phyloP scores from a whole-genome alignment of 1,284 basidiomycete species.

The Malassezia obtusa region DNA sequence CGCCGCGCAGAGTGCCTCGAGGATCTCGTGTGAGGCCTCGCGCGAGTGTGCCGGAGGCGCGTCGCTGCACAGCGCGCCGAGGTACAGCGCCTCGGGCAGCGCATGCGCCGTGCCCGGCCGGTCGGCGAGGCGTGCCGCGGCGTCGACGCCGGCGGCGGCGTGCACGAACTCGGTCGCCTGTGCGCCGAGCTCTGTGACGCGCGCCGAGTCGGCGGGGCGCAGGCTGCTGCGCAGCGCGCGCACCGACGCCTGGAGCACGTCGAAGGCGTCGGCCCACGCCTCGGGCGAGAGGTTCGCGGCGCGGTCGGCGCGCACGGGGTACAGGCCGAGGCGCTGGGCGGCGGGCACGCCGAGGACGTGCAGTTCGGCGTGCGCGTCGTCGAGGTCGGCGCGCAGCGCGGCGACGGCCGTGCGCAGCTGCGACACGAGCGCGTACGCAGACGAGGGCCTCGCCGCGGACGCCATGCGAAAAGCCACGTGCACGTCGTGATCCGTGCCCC shows the following conservation, averaged over 20 bases:
- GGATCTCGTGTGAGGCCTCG: not conserved
- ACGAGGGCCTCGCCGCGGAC: not conserved
- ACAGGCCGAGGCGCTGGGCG: not conserved
- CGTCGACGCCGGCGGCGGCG: not conserved
- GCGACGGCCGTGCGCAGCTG: not conserved
- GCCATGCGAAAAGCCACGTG: not conserved
- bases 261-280: conserved; percentile 1
- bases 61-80: not conserved
- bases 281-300: not conserved
- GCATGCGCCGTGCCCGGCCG: not conserved
- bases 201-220: not conserved
- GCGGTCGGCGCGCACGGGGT: not conserved
- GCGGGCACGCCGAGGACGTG: not conserved
- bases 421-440: conserved; percentile 1
- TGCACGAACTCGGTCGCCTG: conserved; percentile 1
- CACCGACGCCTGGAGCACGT: not conserved
- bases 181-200: not conserved
- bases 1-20: conserved; percentile 6
- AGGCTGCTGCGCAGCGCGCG: not conserved
- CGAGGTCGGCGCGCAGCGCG: not conserved
- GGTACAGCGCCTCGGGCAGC: conserved; percentile 3
- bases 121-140: not conserved
- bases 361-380: not conserved
- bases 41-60: not conserved
- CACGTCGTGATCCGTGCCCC: not conserved